Evolutionary conservation across 2,329 filamentous ascomycete species (phyloP).

Genomic region (Botrytis porri): DNA sequence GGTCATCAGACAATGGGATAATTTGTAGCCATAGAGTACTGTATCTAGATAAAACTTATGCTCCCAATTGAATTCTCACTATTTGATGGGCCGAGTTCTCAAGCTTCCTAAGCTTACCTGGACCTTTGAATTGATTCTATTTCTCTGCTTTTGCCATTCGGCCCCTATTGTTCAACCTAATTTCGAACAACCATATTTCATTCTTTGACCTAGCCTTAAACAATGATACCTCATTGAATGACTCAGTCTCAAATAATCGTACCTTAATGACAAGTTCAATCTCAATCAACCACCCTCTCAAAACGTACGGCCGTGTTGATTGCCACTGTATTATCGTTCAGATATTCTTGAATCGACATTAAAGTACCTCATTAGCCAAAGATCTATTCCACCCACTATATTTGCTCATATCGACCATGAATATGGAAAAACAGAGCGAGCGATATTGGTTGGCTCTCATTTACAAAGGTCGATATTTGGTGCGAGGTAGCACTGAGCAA

Average conservation of each 20-base stretch:
- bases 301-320: neutral
- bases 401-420: neutral
- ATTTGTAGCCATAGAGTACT: neutral
- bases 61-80: neutral
- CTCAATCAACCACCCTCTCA: neutral
- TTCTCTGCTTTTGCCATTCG: neutral
- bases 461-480: neutral
- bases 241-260: neutral
- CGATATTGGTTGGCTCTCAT: neutral
- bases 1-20: neutral
- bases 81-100: neutral
- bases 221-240: neutral
- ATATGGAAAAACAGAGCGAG: neutral
- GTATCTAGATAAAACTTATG: neutral
- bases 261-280: neutral
- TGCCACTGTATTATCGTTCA: neutral
- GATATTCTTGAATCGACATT: neutral
- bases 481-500: neutral
- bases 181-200: neutral
- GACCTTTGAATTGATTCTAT: neutral
- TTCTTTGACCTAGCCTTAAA: neutral
- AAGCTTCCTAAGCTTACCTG: neutral
- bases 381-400: neutral
- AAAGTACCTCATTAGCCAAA: neutral
- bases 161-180: neutral